Percentiles rank a stretch among this genome's conserved stretches.
phyloP scores from a whole-genome alignment of 495 filamentous ascomycete species.

The Evernia prunastri region DNA sequence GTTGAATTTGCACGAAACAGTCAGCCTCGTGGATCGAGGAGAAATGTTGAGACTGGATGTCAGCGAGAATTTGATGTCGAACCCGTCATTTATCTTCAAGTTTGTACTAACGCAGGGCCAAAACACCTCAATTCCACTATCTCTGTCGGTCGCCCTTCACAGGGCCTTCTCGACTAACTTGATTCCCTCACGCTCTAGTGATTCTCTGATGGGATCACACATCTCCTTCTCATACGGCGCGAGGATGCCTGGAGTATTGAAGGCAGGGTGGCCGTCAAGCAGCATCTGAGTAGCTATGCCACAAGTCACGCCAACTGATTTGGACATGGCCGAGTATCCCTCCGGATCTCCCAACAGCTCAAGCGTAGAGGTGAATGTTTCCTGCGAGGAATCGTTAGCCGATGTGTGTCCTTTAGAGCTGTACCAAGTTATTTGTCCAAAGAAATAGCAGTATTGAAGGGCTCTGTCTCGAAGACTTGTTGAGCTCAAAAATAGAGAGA shows the following conservation, averaged over 20 bases:
- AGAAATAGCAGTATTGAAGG: neutral
- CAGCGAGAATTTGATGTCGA: too few relatives aligned
- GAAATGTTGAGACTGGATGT: too few relatives aligned
- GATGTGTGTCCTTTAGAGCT: neutral
- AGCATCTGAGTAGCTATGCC: constrained; percentile 26
- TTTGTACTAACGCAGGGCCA: too few relatives aligned
- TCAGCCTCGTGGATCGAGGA: too few relatives aligned
- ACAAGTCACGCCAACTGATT: constrained; percentile 23
- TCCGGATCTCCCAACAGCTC: constrained; percentile 25
- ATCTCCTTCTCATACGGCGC: constrained; percentile 27
- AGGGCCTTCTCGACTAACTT: constrained; percentile 34
- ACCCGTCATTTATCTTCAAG: too few relatives aligned
- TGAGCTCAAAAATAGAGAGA: neutral
- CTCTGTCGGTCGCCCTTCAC: constrained; percentile 28
- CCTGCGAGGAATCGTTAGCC: constrained; percentile 1
- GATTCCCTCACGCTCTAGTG: constrained; percentile 36
- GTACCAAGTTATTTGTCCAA: neutral
- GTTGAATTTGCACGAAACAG: too few relatives aligned
- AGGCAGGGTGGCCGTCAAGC: constrained; percentile 22
- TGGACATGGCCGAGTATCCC: constrained; percentile 25
- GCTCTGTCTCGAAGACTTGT: neutral
- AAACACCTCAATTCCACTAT: neutral
- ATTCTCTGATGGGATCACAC: constrained; percentile 25
- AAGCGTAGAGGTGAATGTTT: constrained; percentile 25
- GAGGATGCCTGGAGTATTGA: constrained; percentile 23